Evolutionary conservation across 2,329 filamentous ascomycete species (phyloP), one percentile per base, ranked within the genome.

Genomic region (Botrytis sinoallii): DNA sequence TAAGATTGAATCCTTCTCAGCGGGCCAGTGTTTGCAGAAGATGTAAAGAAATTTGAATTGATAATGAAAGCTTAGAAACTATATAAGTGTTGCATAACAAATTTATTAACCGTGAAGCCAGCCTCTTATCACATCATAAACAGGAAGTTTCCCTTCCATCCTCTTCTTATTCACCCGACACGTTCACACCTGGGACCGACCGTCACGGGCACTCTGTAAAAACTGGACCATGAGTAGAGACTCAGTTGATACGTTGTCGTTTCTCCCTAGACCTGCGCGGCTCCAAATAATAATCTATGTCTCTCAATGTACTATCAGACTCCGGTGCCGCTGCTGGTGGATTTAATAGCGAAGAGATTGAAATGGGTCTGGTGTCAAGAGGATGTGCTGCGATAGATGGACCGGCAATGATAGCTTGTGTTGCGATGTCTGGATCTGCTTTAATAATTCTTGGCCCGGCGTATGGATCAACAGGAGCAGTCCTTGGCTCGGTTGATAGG

Each of bases 331-430:
- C 14, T 16, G 16, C 35, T 40, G 35, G 10, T 20, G 38, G 25
- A 63, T 70, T 70, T 18, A 63, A 46, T 14, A 60, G 55, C 35
- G 68, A 20, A n/a, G 22, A n/a, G 25, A 71, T 71, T 18, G 57
- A 48, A n/a, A 35, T 70, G 1, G 29, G 63, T 9, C 48, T 57
- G 14, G 25, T 16, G 12, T 18, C 10, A n/a, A 42, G 22, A 32
- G 20, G 1, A n/a, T 5, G 20, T 42, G 25, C 6, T 38, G 18
- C 35, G 12, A 22, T 25, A 6, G 48, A 29, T 29, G 38, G 9
- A 20, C 16, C n/a, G 25, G 25, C 32, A 61, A 22, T 38, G 8
- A 22, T 9, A n/a, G 29, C 14, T 40, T 2, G 38, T 12, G 25
- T 14, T 63, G 10, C 1, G 20, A 14, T 35, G 22, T 6, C 9